Base-by-base conservation (phyloP, 495 filamentous ascomycete species). In the Sordaria brevicollis region DNA sequence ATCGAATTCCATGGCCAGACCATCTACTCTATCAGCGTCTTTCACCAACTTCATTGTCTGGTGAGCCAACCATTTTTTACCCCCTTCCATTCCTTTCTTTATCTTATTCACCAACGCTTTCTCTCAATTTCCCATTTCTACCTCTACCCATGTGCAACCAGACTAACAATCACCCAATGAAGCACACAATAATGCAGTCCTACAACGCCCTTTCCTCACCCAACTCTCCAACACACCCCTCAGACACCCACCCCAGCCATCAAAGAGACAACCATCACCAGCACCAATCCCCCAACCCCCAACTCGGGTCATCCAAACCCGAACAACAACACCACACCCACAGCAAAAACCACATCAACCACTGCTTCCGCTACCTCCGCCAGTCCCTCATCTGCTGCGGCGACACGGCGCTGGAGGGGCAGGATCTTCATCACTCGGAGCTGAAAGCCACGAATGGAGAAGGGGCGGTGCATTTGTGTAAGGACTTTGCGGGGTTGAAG, bases 291-390 rank as follows among this genome's bases (percentile, higher is more conserved):
- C 41, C 4, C 1, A 37, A 5, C 43, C 17, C n/a, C n/a, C n/a
- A n/a, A n/a, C n/a, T n/a, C n/a, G n/a, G n/a, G n/a, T n/a, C n/a
- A n/a, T n/a, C n/a, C n/a, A n/a, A 15, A 25, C 15, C 66, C 35
- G 34, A 25, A 10, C 13, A 62, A 1, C 9, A 17, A 13, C 39
- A 39, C 21, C 66, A 34, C 33, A 29, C 31, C 0, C 35, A 33
- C 13, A 9, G 4, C 10, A 17, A 36, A 15, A 57, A 57, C 21
- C 49, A 57, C 49, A 57, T 36, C 13, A 67, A 69, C 70, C 70
- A 71, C 38, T 71, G 70, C 67, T 66, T 71, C 67, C 70, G 67
- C 10, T 71, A 69, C 34, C 43, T 71, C 54, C 67, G 67, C 6
- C 57, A 69, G 2, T 25, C 67, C 4, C 2, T 69, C 0, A 10